Evolutionary conservation across 192 early-diverging fungal genomes (phyloP), one percentile per base, ranked within the genome.

Genomic region (Geranomyces variabilis): DNA sequence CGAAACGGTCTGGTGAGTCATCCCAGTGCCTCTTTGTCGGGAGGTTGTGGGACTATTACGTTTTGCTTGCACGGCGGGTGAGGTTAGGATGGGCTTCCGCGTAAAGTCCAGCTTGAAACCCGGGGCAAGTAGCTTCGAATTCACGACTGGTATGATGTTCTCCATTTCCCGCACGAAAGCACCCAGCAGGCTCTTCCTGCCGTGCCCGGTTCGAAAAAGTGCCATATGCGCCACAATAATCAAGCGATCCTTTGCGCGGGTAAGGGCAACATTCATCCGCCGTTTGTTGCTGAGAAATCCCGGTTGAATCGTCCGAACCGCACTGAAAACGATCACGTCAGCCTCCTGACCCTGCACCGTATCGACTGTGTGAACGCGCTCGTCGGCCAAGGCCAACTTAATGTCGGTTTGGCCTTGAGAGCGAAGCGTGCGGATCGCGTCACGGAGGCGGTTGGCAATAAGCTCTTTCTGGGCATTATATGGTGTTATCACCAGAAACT

Each of bases 121-220:
- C 3, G 63, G 10, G 4, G 43, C 4, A 43, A 46, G 34, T 22
- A 44, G 43, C 45, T 66, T 66, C 15, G 63, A 66, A 66, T 66
- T 26, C 36, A 41, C 36, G 10, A 41, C 36, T 41, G 36, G 36
- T 41, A 41, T 3, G 36, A 41, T 10, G 36, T 56, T 49, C 46
- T 68, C 66, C 48, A 68, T 55, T 29, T 68, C 24, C 66, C 66
- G 47, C 14, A 68, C 51, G 66, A 68, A 68, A 68, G 21, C 51
- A 24, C 66, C 66, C 51, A 68, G 51, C 66, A 68, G 51, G 17
- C 28, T 31, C 30, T 49, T 53, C 48, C 33, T 68, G 49, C 66
- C 66, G 34, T 21, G 22, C 28, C 66, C 66, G 51, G 66, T 33
- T 49, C 66, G 66, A 36, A 68, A 68, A 28, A 68, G 66, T 36